Evolutionary conservation across 2,329 filamentous ascomycete species (phyloP).

Genomic region (Phaeosphaeria sp.): DNA sequence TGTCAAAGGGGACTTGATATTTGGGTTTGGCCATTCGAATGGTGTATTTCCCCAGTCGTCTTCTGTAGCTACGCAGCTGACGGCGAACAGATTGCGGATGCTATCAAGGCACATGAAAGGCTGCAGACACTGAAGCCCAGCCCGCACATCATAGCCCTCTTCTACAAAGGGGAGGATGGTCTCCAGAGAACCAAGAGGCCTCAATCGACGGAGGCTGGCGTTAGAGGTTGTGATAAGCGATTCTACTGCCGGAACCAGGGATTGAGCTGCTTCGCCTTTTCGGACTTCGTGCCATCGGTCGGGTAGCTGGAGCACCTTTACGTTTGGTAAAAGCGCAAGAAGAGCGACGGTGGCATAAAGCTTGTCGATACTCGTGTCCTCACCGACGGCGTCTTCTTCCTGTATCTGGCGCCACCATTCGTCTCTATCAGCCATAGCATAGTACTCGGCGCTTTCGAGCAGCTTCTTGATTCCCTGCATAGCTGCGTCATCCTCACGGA

Average conservation of each 20-base stretch:
- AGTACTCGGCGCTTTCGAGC: conserved; percentile 22
- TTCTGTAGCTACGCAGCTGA: conserved; percentile 40
- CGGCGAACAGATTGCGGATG: conserved; percentile 37
- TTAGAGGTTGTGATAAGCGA: conserved; percentile 27
- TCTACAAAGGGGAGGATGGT: conserved; percentile 40
- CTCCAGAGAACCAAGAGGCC: conserved; percentile 31
- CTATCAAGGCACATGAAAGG: conserved; percentile 35
- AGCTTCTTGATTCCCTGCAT: conserved; percentile 29
- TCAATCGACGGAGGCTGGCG: conserved; percentile 4
- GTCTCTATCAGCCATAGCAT: conserved; percentile 21
- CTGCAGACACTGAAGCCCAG: conserved; percentile 35
- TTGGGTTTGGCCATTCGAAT: conserved; percentile 35
- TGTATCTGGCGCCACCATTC: conserved; percentile 38
- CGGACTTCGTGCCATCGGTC: conserved; percentile 37
- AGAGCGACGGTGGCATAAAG: conserved; percentile 34
- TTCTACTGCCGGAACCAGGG: conserved; percentile 25
- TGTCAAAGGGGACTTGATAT: conserved; percentile 27
- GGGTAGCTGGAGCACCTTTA: conserved; percentile 35
- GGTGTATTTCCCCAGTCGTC: conserved; percentile 39
- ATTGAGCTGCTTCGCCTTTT: conserved; percentile 20
- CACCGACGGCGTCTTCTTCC: conserved; percentile 24
- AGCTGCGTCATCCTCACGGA: conserved; percentile 25
- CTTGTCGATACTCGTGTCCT: conserved; percentile 18
- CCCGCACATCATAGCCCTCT: conserved; percentile 38
- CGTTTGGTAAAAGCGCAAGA: conserved; percentile 37